Evolutionary conservation across 2,329 filamentous ascomycete species (phyloP).

Genomic region (Ascochyta pisi): DNA sequence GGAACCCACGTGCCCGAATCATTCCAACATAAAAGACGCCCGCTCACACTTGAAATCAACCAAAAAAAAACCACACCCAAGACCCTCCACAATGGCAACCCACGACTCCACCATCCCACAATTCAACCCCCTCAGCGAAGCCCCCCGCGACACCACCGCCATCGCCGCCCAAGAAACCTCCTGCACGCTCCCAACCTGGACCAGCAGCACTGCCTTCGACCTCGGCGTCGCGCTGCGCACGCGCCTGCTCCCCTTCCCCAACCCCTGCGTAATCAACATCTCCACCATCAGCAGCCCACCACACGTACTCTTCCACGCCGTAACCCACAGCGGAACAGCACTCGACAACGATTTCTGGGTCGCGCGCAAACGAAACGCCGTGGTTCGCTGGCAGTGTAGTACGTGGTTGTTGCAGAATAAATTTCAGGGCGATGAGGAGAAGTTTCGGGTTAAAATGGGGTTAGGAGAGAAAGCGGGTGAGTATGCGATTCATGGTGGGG

Average conservation of each 20-base stretch:
- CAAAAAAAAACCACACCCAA: too few relatives aligned
- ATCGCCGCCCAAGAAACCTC: slow-evolving; percentile 51
- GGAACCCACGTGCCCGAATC: slow-evolving; percentile 4
- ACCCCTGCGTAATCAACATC: slow-evolving; percentile 69
- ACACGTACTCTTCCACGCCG: slow-evolving; percentile 73
- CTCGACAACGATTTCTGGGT: slow-evolving; percentile 74
- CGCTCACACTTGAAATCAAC: too few relatives aligned
- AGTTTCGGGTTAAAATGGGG: slow-evolving; percentile 70
- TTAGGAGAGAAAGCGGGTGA: slow-evolving; percentile 57
- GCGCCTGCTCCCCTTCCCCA: slow-evolving; percentile 61
- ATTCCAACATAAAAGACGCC: too few relatives aligned
- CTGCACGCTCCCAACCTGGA: slow-evolving; percentile 62
- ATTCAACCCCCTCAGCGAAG: slow-evolving; percentile 35
- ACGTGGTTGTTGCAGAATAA: slow-evolving; percentile 76
- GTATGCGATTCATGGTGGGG: slow-evolving; percentile 82
- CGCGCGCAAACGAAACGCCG: slow-evolving; percentile 73
- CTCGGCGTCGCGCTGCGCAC: slow-evolving; percentile 68
- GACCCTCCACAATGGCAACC: slow-evolving; percentile 21
- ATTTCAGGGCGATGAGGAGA: slow-evolving; percentile 66
- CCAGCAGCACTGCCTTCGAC: slow-evolving; percentile 63
- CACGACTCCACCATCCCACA: slow-evolving; percentile 21
- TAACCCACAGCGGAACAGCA: slow-evolving; percentile 68
- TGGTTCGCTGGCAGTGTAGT: slow-evolving; percentile 71
- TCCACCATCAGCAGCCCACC: slow-evolving; percentile 58
- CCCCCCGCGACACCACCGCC: slow-evolving; percentile 43